Conservation (phyloP, 2,329 filamentous ascomycete genomes). For the Neoscytalidium dimidiatum region DNA sequence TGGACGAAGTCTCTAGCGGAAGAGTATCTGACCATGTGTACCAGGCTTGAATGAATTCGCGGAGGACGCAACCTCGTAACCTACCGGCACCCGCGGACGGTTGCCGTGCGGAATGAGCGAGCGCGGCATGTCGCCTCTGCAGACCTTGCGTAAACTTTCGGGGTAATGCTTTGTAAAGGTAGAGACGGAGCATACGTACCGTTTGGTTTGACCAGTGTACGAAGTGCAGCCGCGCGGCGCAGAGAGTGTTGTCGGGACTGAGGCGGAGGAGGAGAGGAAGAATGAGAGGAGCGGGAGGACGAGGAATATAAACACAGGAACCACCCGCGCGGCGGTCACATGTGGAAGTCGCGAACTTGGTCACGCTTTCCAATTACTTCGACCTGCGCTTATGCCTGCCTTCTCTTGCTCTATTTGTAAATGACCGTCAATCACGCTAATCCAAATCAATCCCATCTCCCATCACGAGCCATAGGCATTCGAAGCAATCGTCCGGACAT, state of each 20-base stretch:
- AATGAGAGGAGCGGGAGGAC: background rate
- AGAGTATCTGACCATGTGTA: background rate
- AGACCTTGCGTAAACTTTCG: background rate
- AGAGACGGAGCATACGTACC: background rate
- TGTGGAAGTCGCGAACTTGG: background rate
- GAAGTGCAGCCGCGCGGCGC: background rate
- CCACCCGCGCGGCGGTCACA: background rate
- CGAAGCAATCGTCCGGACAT: too few species aligned
- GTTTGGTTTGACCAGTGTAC: background rate
- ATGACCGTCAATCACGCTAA: too few species aligned
- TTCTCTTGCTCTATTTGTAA: background rate
- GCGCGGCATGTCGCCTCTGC: slow-evolving; percentile 7
- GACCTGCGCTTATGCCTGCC: background rate
- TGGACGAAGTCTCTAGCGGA: background rate
- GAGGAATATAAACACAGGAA: background rate
- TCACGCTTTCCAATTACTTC: background rate
- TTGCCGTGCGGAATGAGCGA: slow-evolving; percentile 14
- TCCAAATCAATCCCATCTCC: too few species aligned
- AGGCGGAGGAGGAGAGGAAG: background rate
- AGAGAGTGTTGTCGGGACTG: background rate
- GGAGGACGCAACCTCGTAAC: background rate
- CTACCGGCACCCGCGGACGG: slow-evolving; percentile 14
- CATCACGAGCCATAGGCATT: too few species aligned
- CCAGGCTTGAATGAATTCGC: background rate
- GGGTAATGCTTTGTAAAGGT: background rate